phyloP scores from a whole-genome alignment of 306 rosid species.

The Cucumis sativus region Cucumber_9930_V3 NC_026658.2:14219501-14220000 shows the following conservation, averaged over 20 bases:
- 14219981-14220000: neutral
- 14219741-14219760: neutral
- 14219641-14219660: neutral
- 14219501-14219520: neutral
- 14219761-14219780: neutral
- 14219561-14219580: neutral
- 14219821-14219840: neutral
- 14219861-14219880: neutral
- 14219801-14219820: too few species aligned
- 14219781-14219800: neutral
- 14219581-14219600: neutral
- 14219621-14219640: neutral
- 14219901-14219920: neutral
- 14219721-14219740: neutral
- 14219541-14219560: neutral
- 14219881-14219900: neutral
- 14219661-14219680: neutral
- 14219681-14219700: neutral
- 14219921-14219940: neutral
- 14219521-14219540: neutral
- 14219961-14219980: neutral
- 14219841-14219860: neutral
- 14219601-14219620: neutral
- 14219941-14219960: neutral
- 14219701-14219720: neutral